Percentiles rank a stretch among this genome's conserved stretches.
Conservation (phyloP, 192 early-diverging fungal genomes). For the Ambispora gerdemannii region DNA sequence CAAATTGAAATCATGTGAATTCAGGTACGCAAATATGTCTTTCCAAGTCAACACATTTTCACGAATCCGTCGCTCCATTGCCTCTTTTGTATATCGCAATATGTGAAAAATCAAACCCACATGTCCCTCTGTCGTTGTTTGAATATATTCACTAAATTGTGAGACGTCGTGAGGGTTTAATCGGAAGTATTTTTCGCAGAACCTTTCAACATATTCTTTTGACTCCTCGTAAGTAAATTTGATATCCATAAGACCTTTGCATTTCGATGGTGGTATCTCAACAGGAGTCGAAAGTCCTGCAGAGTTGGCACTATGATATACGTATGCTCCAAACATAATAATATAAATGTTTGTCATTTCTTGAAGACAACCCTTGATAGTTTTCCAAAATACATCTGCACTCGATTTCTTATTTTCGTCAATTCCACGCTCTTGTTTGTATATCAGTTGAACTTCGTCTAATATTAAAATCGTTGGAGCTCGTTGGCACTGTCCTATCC, state of each 20-base stretch:
- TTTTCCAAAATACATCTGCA: constrained; percentile 22
- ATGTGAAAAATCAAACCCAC: neutral
- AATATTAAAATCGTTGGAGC: constrained; percentile 28
- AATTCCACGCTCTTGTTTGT: neutral
- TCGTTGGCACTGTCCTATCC: neutral
- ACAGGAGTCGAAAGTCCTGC: constrained; percentile 9
- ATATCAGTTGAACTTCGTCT: constrained; percentile 24
- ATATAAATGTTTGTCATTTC: neutral
- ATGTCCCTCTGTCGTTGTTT: neutral
- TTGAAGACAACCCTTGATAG: constrained; percentile 15
- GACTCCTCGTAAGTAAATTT: neutral
- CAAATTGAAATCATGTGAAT: neutral
- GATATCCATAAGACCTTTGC: constrained; percentile 5
- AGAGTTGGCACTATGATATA: constrained; percentile 15
- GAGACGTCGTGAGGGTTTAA: neutral
- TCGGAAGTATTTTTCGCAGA: neutral
- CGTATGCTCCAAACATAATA: constrained; percentile 23
- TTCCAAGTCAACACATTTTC: neutral
- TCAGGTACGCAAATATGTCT: neutral
- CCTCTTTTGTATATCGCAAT: neutral
- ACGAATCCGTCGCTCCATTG: neutral
- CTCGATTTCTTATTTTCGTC: neutral
- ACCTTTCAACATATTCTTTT: constrained; percentile 14
- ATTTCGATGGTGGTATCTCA: neutral
- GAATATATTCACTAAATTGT: neutral